These are phyloP conservation scores for Suillus spraguei DNA, from an alignment of 768 basidiomycete genomes.

Conservation along the genomic window DNA sequence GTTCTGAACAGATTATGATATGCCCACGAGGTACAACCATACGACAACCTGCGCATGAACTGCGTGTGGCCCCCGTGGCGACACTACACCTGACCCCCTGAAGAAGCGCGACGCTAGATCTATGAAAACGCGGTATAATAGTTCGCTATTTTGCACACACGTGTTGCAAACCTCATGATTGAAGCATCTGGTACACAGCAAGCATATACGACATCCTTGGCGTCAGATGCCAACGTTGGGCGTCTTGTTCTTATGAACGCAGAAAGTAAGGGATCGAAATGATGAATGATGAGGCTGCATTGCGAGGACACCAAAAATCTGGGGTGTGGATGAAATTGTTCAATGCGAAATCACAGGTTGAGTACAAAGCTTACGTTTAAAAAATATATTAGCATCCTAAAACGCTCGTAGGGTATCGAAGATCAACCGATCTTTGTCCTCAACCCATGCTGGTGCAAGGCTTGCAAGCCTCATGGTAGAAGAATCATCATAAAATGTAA, in stretches of 20 bases:
- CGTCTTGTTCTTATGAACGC: background rate
- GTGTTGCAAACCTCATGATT: background rate
- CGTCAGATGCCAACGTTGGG: background rate
- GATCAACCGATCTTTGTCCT: conserved; percentile 54
- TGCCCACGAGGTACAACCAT: background rate
- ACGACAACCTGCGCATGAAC: background rate
- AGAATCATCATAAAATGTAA: too few species aligned
- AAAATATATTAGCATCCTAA: background rate
- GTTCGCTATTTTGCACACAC: background rate
- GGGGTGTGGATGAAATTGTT: background rate
- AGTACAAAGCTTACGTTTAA: background rate
- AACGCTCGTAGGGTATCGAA: conserved; percentile 43
- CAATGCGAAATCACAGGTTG: background rate
- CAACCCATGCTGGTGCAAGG: too few species aligned
- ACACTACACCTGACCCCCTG: background rate
- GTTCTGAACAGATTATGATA: background rate
- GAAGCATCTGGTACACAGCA: background rate
- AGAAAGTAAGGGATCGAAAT: background rate
- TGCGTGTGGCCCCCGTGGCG: background rate
- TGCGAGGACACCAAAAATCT: background rate
- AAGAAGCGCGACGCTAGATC: background rate
- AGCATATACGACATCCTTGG: background rate
- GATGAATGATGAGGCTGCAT: background rate
- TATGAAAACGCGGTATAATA: background rate
- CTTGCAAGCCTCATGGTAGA: too few species aligned